phyloP scores from a whole-genome alignment of 2,329 filamentous ascomycete genomes.

The Dactylellina leptospora region DNA sequence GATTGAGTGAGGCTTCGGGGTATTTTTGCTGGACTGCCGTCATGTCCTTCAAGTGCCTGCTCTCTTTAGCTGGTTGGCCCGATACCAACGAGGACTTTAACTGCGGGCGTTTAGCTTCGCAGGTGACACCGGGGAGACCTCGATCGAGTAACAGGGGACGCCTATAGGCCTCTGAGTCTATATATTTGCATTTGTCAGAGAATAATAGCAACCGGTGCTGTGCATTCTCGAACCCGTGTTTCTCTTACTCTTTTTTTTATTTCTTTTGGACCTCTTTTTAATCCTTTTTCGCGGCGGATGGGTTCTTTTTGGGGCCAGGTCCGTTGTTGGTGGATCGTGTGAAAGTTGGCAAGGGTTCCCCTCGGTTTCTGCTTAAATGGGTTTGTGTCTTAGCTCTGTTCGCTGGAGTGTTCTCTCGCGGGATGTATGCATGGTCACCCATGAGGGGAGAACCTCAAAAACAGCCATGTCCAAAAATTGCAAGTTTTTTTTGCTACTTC shows the following conservation, averaged over 20 bases:
- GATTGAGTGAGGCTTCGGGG: slow-evolving; percentile 45
- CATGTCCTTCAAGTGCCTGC: slow-evolving; percentile 36
- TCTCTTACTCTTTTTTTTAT: not conserved
- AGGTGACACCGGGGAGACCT: slow-evolving; percentile 44
- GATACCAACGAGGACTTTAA: slow-evolving; percentile 10
- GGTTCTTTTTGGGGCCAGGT: slow-evolving; percentile 25
- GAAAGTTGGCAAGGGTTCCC: slow-evolving; percentile 33
- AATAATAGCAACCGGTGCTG: slow-evolving; percentile 14
- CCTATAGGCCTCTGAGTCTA: slow-evolving; percentile 22
- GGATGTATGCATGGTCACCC: slow-evolving; percentile 52
- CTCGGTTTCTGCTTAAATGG: slow-evolving; percentile 43
- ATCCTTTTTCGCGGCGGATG: not conserved
- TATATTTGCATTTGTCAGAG: slow-evolving; percentile 44
- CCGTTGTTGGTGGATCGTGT: slow-evolving; percentile 40
- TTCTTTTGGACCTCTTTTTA: slow-evolving; percentile 2
- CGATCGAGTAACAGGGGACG: slow-evolving; percentile 20
- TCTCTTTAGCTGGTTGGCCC: slow-evolving; percentile 23
- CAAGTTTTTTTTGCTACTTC: slow-evolving; percentile 3
- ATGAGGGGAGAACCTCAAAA: slow-evolving; percentile 19
- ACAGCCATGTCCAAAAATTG: slow-evolving; percentile 28
- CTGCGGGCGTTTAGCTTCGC: slow-evolving; percentile 46
- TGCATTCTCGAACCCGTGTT: slow-evolving; percentile 1
- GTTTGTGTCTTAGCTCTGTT: slow-evolving; percentile 50
- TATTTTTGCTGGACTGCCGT: slow-evolving; percentile 25
- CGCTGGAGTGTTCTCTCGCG: slow-evolving; percentile 27